Evolutionary conservation across 306 rosid genomes (phyloP).

Genomic region (Gillenia trifoliata): DNA sequence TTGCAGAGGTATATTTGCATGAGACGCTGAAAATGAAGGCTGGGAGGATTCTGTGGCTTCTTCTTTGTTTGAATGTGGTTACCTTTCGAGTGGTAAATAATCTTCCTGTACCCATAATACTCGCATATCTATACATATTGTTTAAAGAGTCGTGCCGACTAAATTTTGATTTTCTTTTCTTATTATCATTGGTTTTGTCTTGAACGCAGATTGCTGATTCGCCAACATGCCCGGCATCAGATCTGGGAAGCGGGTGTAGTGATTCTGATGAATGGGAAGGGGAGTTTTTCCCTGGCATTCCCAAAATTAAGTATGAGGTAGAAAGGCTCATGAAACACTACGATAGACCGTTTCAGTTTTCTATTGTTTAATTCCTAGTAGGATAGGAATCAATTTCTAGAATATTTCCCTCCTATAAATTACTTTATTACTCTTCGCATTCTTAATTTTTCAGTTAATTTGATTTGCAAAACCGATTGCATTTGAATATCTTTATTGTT

Average conservation of each 20-base stretch:
- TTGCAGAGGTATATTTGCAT: conserved; percentile 27
- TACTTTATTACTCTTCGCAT: not conserved
- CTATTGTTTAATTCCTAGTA: not conserved
- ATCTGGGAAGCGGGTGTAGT: conserved; percentile 32
- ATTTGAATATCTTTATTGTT: not conserved
- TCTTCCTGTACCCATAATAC: not conserved
- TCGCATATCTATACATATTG: not conserved
- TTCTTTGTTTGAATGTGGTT: conserved; percentile 43
- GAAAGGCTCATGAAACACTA: not conserved
- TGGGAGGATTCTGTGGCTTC: conserved; percentile 30
- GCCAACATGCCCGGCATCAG: conserved; percentile 60
- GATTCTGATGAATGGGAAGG: conserved; percentile 74
- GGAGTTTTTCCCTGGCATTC: conserved; percentile 75
- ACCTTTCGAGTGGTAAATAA: conserved; percentile 47
- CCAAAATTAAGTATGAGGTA: conserved; percentile 81
- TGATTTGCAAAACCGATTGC: not conserved
- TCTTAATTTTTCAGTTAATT: not conserved
- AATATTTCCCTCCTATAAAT: not conserved
- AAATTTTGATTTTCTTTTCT: not conserved
- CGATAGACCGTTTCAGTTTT: not conserved
- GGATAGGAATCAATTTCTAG: not conserved
- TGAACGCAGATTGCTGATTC: conserved; percentile 50
- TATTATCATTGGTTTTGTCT: conserved; percentile 7
- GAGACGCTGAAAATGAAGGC: conserved; percentile 44
- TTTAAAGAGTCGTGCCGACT: not conserved